Base-by-base conservation (phyloP, 352 stramenopile genomes). In the Phytophthora sansomeana region DNA sequence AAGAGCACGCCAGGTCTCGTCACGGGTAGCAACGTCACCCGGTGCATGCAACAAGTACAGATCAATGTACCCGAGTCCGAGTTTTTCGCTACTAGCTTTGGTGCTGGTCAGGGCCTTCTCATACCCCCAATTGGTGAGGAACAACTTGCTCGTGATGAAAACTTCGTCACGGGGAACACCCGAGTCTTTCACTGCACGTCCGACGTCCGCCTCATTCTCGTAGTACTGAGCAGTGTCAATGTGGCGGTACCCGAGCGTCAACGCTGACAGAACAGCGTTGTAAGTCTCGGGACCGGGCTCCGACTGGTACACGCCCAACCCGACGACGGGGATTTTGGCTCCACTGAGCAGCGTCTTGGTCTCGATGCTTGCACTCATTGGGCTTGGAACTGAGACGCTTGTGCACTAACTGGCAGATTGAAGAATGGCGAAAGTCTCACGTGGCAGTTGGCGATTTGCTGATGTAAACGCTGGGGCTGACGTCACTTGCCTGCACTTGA, bases 221-320 rank as follows among this genome's bases (percentile, higher is more conserved):
- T 97, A 98, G 13, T 87, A 65, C 39, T 96, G 75, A 7, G 91
- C 92, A 6, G 85, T 93, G 68, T 98, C 92, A 64, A 98, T 95
- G 64, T 96, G 88, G n/a, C 92, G 77, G 60, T 96, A 96, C 33
- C 92, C 91, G 6, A 91, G 60, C 28, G 86, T 63, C 10, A 97
- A 67, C 13, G 81, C 83, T 0, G 54, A 69, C 9, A 62, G 42
- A 16, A 92, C 83, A 6, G 79, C 81, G 56, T 87, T 62, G 68
- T 91, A 88, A 21, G 78, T 86, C 57, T 86, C 72, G 1, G 44
- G 56, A 21, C 80, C 80, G 7, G 74, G 78, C 10, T 75, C 61
- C 33, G 69, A 87, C 50, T 77, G 74, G 62, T 75, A 89, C 13
- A 90, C 80, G 13, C 80, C 83, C 26, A 91, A 56, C 5, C 80